Base-by-base conservation (phyloP, 257 asterid species). In the Capsicum pubescens region DNA sequence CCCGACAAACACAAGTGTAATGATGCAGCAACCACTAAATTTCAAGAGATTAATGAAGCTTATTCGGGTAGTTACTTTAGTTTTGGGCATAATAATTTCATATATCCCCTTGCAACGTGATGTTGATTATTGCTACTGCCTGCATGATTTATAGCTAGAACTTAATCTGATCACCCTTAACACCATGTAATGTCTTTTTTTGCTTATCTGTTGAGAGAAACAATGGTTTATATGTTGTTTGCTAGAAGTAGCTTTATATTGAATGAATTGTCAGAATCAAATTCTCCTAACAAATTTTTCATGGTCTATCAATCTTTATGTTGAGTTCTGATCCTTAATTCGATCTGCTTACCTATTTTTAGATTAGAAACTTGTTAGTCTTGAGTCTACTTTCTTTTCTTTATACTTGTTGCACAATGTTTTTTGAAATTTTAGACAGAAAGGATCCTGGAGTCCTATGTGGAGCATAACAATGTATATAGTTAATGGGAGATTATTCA, bases 21-120 rank as follows among this genome's bases (percentile, higher is more conserved):
- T 84, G 76, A 35, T 78, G 89, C 88, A 64, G 90, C 89, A 85
- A 92, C 94, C 13, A 89, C 85, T 11, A 91, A 88, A 82, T 92
- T 92, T 86, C 96, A 92, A 88, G 94, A 89, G 89, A 92, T 91
- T 50, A 92, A 88, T 54, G 94, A 92, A 85, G 96, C 94, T 83
- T 92, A 91, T 71, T 83, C 87, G 15, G 93, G 93, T 92, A 88
- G 81, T 84, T 87, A 39, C 70, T 83, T 77, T 55, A 5, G 16
- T 54, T 52, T 77, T 77, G 82, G 26, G 82, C 21, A 21, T 26
- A 85, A 57, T 87, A 48, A 9, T 11, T 57, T 42, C 72, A 42
- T 79, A 52, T n/a, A 71, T 79, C 70, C 11, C 58, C 52, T 12
- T 67, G 26, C 83, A 64, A 3, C 48, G 1, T 77, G 66, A 77